These are phyloP conservation scores for Penicillium ochrochloron DNA, from an alignment of 495 filamentous ascomycete species.

Conservation along the genomic window DNA sequence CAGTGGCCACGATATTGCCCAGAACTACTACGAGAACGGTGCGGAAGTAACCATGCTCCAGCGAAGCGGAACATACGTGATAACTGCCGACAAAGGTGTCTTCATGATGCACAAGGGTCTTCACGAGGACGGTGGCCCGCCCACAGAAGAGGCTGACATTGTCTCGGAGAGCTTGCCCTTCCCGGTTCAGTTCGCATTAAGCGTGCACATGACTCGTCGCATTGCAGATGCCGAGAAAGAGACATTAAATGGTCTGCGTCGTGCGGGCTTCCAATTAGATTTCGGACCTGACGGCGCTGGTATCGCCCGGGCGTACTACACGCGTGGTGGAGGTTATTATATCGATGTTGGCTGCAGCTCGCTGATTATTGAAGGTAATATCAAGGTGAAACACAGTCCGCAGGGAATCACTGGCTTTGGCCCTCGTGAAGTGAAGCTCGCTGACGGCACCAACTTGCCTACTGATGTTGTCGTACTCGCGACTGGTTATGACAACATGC, in stretches of 20 bases:
- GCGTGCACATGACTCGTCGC: slow-evolving; percentile 53
- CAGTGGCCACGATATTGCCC: slow-evolving; percentile 82
- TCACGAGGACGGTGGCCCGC: slow-evolving; percentile 63
- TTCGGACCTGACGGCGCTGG: slow-evolving; percentile 66
- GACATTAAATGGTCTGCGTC: slow-evolving; percentile 61
- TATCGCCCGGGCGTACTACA: slow-evolving; percentile 70
- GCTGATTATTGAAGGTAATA: slow-evolving; percentile 75
- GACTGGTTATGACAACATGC: slow-evolving; percentile 84
- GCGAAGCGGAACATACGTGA: slow-evolving; percentile 72
- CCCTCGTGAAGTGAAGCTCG: slow-evolving; percentile 58
- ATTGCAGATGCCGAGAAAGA: slow-evolving; percentile 57
- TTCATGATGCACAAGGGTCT: slow-evolving; percentile 59
- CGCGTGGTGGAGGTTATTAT: slow-evolving; percentile 77
- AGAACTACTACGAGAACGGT: slow-evolving; percentile 80
- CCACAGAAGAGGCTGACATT: slow-evolving; percentile 68
- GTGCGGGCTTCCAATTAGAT: slow-evolving; percentile 72
- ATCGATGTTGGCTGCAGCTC: slow-evolving; percentile 75
- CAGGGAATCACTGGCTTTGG: slow-evolving; percentile 63
- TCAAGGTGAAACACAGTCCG: slow-evolving; percentile 71
- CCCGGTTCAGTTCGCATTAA: slow-evolving; percentile 60
- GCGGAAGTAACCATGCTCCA: slow-evolving; percentile 78
- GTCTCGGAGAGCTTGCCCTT: slow-evolving; percentile 58
- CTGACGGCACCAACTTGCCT: slow-evolving; percentile 65
- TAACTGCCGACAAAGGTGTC: slow-evolving; percentile 63
- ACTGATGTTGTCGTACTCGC: slow-evolving; percentile 82